These are phyloP conservation scores for Fusarium lateritium DNA, from an alignment of 2,329 filamentous ascomycete species.

Conservation along the genomic window DNA sequence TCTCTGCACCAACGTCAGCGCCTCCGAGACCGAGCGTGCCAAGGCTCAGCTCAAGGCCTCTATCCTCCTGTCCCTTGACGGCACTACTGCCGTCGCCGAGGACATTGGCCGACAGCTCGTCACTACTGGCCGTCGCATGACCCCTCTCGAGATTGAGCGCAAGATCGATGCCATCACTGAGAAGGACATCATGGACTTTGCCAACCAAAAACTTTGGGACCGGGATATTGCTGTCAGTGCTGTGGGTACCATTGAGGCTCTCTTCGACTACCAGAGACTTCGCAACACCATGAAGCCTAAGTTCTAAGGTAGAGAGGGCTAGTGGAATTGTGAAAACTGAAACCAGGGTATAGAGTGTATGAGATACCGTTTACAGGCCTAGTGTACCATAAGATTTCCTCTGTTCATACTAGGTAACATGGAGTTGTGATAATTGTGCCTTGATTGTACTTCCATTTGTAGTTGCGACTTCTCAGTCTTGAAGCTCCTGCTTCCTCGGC, in stretches of 20 bases:
- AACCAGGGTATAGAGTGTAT: slow-evolving; percentile 69
- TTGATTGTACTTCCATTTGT: slow-evolving; percentile 22
- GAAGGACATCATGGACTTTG: slow-evolving; percentile 98
- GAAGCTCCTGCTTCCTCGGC: neutral
- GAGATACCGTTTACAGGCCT: slow-evolving; percentile 67
- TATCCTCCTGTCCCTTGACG: slow-evolving; percentile 95
- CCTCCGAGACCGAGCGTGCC: slow-evolving; percentile 95
- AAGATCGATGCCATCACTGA: slow-evolving; percentile 90
- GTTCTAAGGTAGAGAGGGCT: slow-evolving; percentile 61
- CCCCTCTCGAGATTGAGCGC: slow-evolving; percentile 93
- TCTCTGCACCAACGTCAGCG: slow-evolving; percentile 87
- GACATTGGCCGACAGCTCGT: slow-evolving; percentile 99
- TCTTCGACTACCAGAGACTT: slow-evolving; percentile 83
- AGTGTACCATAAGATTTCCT: slow-evolving; percentile 69
- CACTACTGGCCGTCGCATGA: slow-evolving; percentile 94
- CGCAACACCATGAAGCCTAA: slow-evolving; percentile 91
- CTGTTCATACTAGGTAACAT: slow-evolving; percentile 56
- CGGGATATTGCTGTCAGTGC: slow-evolving; percentile 95
- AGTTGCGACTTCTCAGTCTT: slow-evolving; percentile 3
- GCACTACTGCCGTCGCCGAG: slow-evolving; percentile 96
- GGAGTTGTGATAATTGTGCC: slow-evolving; percentile 52
- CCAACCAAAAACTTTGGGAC: slow-evolving; percentile 96
- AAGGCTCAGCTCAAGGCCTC: slow-evolving; percentile 99
- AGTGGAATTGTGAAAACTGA: slow-evolving; percentile 54
- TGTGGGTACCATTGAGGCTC: slow-evolving; percentile 91